Evolutionary conservation across 1,284 basidiomycete genomes (phyloP).

Genomic region (Sanghuangporus weigelae): DNA sequence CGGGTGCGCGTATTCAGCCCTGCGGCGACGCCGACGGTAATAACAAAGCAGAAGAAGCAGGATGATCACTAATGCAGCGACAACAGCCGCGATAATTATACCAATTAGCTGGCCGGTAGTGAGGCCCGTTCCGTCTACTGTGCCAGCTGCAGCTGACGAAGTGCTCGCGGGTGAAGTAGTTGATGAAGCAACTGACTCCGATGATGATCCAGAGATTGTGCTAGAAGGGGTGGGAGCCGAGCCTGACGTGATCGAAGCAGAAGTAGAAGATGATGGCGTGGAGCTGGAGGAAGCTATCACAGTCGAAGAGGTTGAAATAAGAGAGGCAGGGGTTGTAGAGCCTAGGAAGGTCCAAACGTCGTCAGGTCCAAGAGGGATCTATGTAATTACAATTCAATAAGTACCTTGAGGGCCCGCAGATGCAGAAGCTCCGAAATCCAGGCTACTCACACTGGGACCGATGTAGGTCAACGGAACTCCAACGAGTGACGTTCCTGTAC

Average conservation of each 20-base stretch:
- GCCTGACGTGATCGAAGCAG: neutral
- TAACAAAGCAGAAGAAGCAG: constrained; percentile 8
- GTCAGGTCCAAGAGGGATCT: constrained; percentile 18
- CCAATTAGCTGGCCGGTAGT: constrained; percentile 9
- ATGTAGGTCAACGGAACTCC: constrained; percentile 18
- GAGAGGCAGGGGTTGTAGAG: constrained; percentile 16
- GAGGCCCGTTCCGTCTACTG: constrained; percentile 5
- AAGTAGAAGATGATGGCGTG: constrained; percentile 1
- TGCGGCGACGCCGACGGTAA: constrained; percentile 7
- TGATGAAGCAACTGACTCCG: constrained; percentile 1
- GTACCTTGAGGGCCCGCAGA: neutral
- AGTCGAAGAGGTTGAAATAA: constrained; percentile 2
- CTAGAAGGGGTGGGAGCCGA: neutral
- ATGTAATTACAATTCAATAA: neutral
- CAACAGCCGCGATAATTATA: constrained; percentile 13
- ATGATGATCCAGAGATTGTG: neutral
- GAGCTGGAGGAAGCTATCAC: constrained; percentile 14
- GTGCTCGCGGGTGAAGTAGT: constrained; percentile 18
- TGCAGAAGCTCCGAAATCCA: neutral
- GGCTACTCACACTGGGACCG: constrained; percentile 15
- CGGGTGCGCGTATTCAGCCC: constrained; percentile 7
- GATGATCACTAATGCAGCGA: constrained; percentile 5
- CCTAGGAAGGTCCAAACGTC: constrained; percentile 16
- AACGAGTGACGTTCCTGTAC: constrained; percentile 11
- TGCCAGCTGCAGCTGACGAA: constrained; percentile 10